These are phyloP conservation scores for Fusarium odoratissimum DNA, from an alignment of 2,329 filamentous ascomycete species.

Conservation along the genomic window DNA sequence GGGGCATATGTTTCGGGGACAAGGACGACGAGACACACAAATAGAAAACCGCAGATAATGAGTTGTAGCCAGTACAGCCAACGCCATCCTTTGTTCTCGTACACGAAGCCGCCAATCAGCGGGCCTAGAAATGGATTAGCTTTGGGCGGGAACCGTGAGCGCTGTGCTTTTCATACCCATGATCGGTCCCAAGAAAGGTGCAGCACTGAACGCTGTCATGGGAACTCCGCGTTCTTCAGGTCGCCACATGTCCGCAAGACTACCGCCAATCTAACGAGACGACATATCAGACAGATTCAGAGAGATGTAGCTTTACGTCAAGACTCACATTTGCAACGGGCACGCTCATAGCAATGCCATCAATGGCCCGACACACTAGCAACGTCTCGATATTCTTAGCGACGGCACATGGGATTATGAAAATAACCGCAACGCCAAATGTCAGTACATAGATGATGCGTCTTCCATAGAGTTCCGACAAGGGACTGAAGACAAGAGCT, in stretches of 20 bases:
- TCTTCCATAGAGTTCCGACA: not conserved
- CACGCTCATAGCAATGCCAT: not conserved
- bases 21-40: not conserved
- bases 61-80: not conserved
- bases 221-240: not conserved
- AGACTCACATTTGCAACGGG: not conserved
- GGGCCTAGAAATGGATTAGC: not conserved
- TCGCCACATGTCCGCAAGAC: not conserved
- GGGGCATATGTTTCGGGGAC: not conserved
- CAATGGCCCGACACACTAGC: not conserved
- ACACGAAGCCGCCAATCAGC: not conserved
- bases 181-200: not conserved
- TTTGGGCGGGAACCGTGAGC: too few species aligned
- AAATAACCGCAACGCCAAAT: not conserved
- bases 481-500: not conserved
- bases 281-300: not conserved
- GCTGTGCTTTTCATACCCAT: not conserved
- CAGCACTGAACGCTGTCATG: not conserved
- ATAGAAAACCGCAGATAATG: not conserved
- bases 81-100: not conserved
- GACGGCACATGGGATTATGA: not conserved
- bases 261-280: not conserved
- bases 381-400: not conserved
- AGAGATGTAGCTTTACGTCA: not conserved
- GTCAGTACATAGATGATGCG: not conserved